Evolutionary conservation across 192 early-diverging fungal species (phyloP).

Genomic region (Gigaspora rosea): DNA sequence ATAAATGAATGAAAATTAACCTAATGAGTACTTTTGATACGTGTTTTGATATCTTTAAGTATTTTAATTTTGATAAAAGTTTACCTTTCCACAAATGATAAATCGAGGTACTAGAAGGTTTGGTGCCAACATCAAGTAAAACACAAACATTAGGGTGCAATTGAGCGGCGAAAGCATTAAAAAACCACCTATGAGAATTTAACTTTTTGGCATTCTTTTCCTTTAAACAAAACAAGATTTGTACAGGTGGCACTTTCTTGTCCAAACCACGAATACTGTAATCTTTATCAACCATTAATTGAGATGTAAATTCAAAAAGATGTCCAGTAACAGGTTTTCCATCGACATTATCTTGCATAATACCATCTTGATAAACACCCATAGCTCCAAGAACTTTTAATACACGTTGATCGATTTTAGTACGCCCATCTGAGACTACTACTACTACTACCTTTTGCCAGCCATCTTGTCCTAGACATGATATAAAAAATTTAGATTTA

Average conservation of each 20-base stretch:
- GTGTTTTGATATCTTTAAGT: no score
- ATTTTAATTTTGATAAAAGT: background rate
- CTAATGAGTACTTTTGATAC: no score
- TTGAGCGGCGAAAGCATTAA: slow-evolving; percentile 84
- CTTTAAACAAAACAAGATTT: slow-evolving; percentile 91
- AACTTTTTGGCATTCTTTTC: slow-evolving; percentile 93
- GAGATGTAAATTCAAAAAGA: slow-evolving; percentile 90
- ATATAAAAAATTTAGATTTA: no score
- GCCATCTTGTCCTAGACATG: slow-evolving; percentile 47
- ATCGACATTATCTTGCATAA: slow-evolving; percentile 69
- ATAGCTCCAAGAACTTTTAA: slow-evolving; percentile 78
- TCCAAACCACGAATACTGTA: slow-evolving; percentile 63
- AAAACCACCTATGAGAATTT: slow-evolving; percentile 98
- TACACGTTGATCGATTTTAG: slow-evolving; percentile 72
- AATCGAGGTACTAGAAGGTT: slow-evolving; percentile 76
- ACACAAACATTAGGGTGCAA: slow-evolving; percentile 88
- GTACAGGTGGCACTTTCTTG: slow-evolving; percentile 79
- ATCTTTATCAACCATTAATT: slow-evolving; percentile 66
- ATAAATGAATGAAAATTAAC: no score
- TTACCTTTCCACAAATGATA: slow-evolving; percentile 86
- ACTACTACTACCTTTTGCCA: slow-evolving; percentile 94
- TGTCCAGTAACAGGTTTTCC: slow-evolving; percentile 76
- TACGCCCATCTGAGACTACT: slow-evolving; percentile 88
- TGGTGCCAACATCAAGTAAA: slow-evolving; percentile 92
- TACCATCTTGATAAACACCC: slow-evolving; percentile 76